Conservation (phyloP, 2,329 filamentous ascomycete species). For the Beauveria sp. region DNA sequence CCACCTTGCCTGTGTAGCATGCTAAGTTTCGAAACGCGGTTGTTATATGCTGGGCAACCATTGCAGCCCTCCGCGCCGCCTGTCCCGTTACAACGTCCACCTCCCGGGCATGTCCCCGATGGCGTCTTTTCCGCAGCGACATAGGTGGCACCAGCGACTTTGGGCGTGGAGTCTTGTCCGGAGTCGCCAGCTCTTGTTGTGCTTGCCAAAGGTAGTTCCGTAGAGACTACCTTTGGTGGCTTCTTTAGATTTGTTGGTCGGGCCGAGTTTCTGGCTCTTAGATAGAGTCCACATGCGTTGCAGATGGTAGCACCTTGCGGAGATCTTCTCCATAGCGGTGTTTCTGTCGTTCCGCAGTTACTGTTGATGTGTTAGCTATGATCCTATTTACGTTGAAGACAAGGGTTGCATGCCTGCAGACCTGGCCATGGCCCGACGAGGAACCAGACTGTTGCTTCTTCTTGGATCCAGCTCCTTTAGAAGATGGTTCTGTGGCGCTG, state of each 20-base stretch:
- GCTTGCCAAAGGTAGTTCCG: slow-evolving; percentile 34
- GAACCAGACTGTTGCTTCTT: slow-evolving; percentile 9
- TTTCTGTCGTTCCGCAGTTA: slow-evolving; percentile 91
- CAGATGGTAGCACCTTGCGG: slow-evolving; percentile 92
- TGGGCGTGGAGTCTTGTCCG: slow-evolving; percentile 32
- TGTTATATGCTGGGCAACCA: slow-evolving; percentile 96
- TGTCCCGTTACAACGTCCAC: slow-evolving; percentile 91
- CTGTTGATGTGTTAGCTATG: slow-evolving; percentile 36
- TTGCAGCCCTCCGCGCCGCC: slow-evolving; percentile 91
- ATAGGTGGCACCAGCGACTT: slow-evolving; percentile 54
- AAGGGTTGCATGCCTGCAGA: slow-evolving; percentile 8
- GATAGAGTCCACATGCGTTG: slow-evolving; percentile 92
- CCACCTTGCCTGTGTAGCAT: slow-evolving; percentile 41
- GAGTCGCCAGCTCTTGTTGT: slow-evolving; percentile 30
- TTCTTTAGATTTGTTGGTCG: slow-evolving; percentile 87
- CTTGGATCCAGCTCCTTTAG: neutral
- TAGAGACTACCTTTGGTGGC: slow-evolving; percentile 45
- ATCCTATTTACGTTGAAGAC: neutral
- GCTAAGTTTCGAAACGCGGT: slow-evolving; percentile 80
- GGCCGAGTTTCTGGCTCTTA: slow-evolving; percentile 86
- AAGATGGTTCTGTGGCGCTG: slow-evolving; percentile 16
- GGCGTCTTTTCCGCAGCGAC: slow-evolving; percentile 67
- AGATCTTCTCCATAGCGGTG: slow-evolving; percentile 88
- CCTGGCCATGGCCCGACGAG: slow-evolving; percentile 6
- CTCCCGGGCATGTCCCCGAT: slow-evolving; percentile 87